phyloP scores from a whole-genome alignment of 495 filamentous ascomycete species.

The Amorphotheca resinae region DNA sequence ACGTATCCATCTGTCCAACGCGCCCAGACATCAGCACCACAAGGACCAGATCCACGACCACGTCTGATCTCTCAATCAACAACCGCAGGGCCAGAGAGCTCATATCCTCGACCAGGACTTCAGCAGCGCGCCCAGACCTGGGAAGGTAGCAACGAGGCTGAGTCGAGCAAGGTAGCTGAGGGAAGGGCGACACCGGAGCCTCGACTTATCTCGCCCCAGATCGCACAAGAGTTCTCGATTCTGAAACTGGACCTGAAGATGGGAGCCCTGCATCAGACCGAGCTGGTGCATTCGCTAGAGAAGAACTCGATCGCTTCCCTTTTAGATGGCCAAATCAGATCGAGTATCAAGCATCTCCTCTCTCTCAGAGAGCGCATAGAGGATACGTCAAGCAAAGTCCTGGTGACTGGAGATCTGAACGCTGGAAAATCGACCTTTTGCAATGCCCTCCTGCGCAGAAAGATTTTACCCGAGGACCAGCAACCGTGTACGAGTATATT shows the following conservation, averaged over 20 bases:
- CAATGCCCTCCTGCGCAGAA: conserved; percentile 84
- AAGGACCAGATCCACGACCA: conserved; percentile 29
- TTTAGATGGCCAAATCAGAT: conserved; percentile 84
- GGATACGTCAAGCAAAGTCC: conserved; percentile 92
- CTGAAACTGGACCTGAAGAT: conserved; percentile 90
- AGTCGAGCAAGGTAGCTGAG: conserved; percentile 60
- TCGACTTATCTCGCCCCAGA: conserved; percentile 78
- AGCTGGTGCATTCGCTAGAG: conserved; percentile 93
- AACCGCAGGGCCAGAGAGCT: conserved; percentile 23
- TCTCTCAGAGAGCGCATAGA: conserved; percentile 86
- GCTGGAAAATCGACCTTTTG: conserved; percentile 98
- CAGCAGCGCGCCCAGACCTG: conserved; percentile 63
- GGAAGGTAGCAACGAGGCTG: conserved; percentile 40
- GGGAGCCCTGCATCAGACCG: conserved; percentile 69
- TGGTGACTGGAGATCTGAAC: conserved; percentile 95
- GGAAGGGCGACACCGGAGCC: conserved; percentile 43
- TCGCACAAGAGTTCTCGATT: conserved; percentile 90
- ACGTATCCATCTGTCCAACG: conserved; percentile 83
- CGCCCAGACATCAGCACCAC: conserved; percentile 31
- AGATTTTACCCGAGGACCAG: conserved; percentile 90
- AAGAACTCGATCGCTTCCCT: conserved; percentile 81
- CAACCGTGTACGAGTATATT: conserved; percentile 99
- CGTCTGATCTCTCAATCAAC: conserved; percentile 39
- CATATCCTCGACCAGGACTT: conserved; percentile 33
- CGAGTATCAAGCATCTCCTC: conserved; percentile 81